A percentile compares a stretch with the other conserved stretches of the same genome.
These are phyloP conservation scores for Xylaria intraflava DNA, from an alignment of 495 filamentous ascomycete species.

Conservation along the genomic window DNA sequence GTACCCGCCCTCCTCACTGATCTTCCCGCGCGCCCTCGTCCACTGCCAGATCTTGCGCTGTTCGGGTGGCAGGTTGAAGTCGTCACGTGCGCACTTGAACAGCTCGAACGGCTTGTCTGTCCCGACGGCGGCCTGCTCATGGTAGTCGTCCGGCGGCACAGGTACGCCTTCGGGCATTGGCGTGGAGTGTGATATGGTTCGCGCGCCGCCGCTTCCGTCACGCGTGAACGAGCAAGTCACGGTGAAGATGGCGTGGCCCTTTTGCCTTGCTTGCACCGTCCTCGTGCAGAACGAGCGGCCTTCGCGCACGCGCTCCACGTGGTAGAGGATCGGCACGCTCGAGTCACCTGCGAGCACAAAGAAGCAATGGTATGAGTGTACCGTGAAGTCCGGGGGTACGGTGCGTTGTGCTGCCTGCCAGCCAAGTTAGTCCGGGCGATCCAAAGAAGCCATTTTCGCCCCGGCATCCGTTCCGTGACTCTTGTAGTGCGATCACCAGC, in stretches of 20 bases:
- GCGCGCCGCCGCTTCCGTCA: constrained; percentile 56
- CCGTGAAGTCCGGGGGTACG: constrained; percentile 67
- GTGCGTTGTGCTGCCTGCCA: constrained; percentile 71
- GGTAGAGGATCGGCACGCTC: constrained; percentile 77
- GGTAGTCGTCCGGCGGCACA: constrained; percentile 34
- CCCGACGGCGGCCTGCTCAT: constrained; percentile 29
- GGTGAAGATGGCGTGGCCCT: constrained; percentile 88
- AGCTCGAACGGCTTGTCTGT: constrained; percentile 43
- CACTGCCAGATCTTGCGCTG: constrained; percentile 69
- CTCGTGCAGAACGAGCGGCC: constrained; percentile 90
- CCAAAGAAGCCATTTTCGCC: background rate
- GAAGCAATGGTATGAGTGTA: constrained; percentile 98
- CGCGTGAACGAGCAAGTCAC: constrained; percentile 84
- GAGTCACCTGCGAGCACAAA: constrained; percentile 87
- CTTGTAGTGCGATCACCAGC: too few relatives aligned
- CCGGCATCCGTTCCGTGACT: background rate
- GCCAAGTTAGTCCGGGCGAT: background rate
- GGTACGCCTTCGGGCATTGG: constrained; percentile 47
- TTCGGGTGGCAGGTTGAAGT: constrained; percentile 38
- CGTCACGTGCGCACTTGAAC: constrained; percentile 46
- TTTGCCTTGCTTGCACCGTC: constrained; percentile 87
- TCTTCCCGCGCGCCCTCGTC: constrained; percentile 67
- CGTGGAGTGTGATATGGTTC: constrained; percentile 53
- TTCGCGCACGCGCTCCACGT: constrained; percentile 86
- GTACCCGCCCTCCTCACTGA: constrained; percentile 64